Conservation (phyloP, 2,329 filamentous ascomycete genomes). For the Tolypocladium pustulatum region DNA sequence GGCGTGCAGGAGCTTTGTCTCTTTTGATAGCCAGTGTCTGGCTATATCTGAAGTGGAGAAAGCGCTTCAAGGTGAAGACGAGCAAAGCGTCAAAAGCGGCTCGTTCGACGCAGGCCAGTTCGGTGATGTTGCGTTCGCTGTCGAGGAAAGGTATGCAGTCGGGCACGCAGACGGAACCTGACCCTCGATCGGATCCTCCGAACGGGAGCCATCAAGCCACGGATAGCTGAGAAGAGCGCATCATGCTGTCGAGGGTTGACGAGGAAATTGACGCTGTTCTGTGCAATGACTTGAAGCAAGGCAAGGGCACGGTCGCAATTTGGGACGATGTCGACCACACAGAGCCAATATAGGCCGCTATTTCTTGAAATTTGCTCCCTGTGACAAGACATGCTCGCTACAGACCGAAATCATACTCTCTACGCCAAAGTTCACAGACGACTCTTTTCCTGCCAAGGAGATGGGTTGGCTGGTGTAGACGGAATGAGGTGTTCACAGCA, state of each 20-base stretch:
- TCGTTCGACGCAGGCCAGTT: neutral
- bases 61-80: neutral
- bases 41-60: constrained; percentile 2
- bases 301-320: neutral
- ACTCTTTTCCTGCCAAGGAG: neutral
- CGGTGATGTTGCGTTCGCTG: neutral
- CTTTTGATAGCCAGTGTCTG: neutral
- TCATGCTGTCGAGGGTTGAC: neutral
- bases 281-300: neutral
- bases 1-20: constrained; percentile 1
- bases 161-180: constrained; percentile 1
- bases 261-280: neutral
- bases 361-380: neutral
- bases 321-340: no score
- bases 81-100: neutral
- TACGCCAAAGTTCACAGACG: neutral
- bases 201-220: neutral
- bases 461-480: neutral
- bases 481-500: constrained; percentile 36
- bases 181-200: neutral
- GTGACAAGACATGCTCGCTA: neutral
- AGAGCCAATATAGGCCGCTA: neutral
- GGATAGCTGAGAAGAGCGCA: neutral
- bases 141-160: neutral
- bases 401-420: neutral